Base-by-base conservation (phyloP, 179 eudicot species). In the Silene vulgaris region DNA sequence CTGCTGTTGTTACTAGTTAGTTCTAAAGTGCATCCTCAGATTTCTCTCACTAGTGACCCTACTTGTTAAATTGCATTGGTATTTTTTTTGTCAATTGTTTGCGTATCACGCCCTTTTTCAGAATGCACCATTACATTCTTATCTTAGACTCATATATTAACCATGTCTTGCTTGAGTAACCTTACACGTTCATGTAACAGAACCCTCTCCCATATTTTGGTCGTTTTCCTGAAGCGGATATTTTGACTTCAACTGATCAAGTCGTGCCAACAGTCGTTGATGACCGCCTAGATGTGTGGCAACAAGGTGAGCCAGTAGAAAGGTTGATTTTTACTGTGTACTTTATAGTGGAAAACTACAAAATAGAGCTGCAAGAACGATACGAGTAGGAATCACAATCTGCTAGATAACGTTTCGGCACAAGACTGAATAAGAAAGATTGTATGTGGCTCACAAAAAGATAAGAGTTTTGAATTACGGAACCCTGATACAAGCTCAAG, bases 181-280 rank as follows among this genome's bases (percentile, higher is more conserved):
- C 56, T 79, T 77, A 28, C 69, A 37, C 80, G 75, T 80, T 78
- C 30, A 61, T 81, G 75, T 82, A 77, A 87, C 97, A 95, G 99
- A 89, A 95, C 74, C 99, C 99, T 26, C 99, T 95, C 77, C 99
- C 96, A 40, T 95, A 92, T 91, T 80, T 95, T 77, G 88, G 91
- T 65, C 97, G 95, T 80, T 95, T 86, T 84, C 97, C 97, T 75
- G 97, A 95, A 86, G 99, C 99, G 63, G 99, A 95, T 80, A 86
- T 95, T 65, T 83, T 95, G 80, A 95, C 97, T 79, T 95, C 99
- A 37, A 90, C 90, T 68, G 99, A 95, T 87, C 91, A 87, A 90
- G 91, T 92, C 79, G 78, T 85, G 61, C 97, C 97, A 65, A 92
- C 99, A 77, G 96, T 92, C 57, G 79, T 84, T 60, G 99, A 92